A percentile compares a stretch with the other conserved stretches of the same genome.
Evolutionary conservation across 208 protist genomes (phyloP).

Genomic region (Porcisia hertigi): DNA sequence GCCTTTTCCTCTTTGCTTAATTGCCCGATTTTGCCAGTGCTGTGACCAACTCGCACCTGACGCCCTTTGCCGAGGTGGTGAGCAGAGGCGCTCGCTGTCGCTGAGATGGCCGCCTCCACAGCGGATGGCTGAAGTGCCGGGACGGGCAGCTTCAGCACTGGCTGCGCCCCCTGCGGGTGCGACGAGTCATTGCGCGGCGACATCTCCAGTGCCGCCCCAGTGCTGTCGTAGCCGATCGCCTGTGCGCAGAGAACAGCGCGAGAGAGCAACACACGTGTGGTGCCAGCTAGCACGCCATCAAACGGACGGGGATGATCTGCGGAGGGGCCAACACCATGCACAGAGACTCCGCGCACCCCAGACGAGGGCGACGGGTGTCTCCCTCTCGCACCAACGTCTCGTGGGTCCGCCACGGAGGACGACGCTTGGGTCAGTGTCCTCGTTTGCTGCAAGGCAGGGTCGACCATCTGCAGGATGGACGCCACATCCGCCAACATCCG

Average conservation of each 20-base stretch:
- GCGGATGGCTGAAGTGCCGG: conserved; percentile 31
- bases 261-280: conserved; percentile 66
- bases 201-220: conserved; percentile 23
- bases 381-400: neutral
- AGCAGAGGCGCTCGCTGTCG: conserved; percentile 6
- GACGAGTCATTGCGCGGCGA: conserved; percentile 1
- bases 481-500: conserved; percentile 64
- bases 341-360: neutral
- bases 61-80: conserved; percentile 15
- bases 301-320: conserved; percentile 4
- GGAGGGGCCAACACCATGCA: neutral
- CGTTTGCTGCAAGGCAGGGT: conserved; percentile 25
- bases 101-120: conserved; percentile 28
- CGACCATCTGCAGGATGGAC: conserved; percentile 54
- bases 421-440: neutral
- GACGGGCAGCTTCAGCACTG: conserved; percentile 34
- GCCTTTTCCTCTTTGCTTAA: conserved; percentile 31
- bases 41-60: conserved; percentile 16
- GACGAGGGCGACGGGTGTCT: neutral
- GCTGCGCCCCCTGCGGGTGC: conserved; percentile 12
- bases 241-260: conserved; percentile 69
- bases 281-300: conserved; percentile 70
- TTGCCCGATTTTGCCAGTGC: conserved; percentile 28
- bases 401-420: neutral
- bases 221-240: conserved; percentile 45